phyloP scores from a whole-genome alignment of 2,329 filamentous ascomycete species.

The Xylariaceae sp. region DNA sequence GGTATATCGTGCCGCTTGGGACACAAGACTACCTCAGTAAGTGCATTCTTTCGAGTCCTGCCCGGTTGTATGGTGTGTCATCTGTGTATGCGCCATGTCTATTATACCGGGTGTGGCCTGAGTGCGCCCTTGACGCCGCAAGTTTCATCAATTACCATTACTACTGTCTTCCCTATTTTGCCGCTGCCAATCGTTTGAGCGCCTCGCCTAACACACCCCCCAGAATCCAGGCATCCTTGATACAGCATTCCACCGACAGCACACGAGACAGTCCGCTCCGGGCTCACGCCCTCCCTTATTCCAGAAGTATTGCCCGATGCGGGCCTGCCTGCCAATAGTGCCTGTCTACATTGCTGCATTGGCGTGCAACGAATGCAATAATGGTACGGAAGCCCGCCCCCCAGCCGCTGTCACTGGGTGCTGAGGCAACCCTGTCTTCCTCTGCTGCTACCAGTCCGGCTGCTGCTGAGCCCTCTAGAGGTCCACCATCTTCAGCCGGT shows the following conservation, averaged over 20 bases:
- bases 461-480: constrained; percentile 33
- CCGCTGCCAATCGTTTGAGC: constrained; percentile 23
- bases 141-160: constrained; percentile 19
- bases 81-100: too few relatives aligned
- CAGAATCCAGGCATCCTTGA: constrained; percentile 21
- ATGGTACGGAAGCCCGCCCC: constrained; percentile 59
- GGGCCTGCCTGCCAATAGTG: constrained; percentile 16
- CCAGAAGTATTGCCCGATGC: constrained; percentile 15
- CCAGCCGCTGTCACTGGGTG: constrained; percentile 53
- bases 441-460: constrained; percentile 24
- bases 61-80: too few relatives aligned
- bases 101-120: too few relatives aligned
- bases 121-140: constrained; percentile 14
- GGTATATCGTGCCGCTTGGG: too few relatives aligned
- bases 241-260: constrained; percentile 34
- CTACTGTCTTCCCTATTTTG: constrained; percentile 15
- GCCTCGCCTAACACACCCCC: constrained; percentile 25
- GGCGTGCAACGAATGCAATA: constrained; percentile 21
- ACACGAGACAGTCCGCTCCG: constrained; percentile 24
- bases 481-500: constrained; percentile 27
- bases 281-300: constrained; percentile 14
- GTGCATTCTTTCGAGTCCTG: too few relatives aligned
- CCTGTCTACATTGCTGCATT: constrained; percentile 14
- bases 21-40: too few relatives aligned
- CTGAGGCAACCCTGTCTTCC: constrained; percentile 37